phyloP scores from a whole-genome alignment of 768 basidiomycete species.

The Phlegmacium glaucopus region DNA sequence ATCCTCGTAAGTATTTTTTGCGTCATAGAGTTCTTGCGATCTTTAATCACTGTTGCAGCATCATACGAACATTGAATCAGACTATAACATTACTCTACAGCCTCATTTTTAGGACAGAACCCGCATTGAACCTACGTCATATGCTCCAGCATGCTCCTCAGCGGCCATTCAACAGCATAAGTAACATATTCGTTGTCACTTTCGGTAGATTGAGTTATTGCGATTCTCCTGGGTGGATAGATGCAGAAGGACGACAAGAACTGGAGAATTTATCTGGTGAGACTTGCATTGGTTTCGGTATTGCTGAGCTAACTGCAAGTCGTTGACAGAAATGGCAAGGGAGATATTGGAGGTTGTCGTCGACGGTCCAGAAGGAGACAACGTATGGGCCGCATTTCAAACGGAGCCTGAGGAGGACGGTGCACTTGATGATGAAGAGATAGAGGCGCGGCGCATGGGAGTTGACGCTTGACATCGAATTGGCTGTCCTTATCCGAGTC shows the following conservation, averaged over 20 bases:
- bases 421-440: constrained; percentile 54
- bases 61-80: constrained; percentile 48
- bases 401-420: constrained; percentile 37
- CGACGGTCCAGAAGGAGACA: constrained; percentile 69
- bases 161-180: constrained; percentile 57
- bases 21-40: neutral
- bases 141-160: constrained; percentile 54
- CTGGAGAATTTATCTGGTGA: constrained; percentile 47
- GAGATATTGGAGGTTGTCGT: constrained; percentile 65
- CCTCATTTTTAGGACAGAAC: constrained; percentile 49
- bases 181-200: constrained; percentile 71
- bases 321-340: constrained; percentile 49
- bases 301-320: constrained; percentile 1
- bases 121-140: constrained; percentile 49
- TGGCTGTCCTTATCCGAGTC: too few relatives aligned
- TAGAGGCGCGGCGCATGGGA: constrained; percentile 48
- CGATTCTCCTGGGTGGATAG: constrained; percentile 60
- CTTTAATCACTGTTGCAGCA: constrained; percentile 31
- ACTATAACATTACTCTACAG: constrained; percentile 60
- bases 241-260: constrained; percentile 32
- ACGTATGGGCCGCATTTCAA: constrained; percentile 60
- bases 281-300: constrained; percentile 12
- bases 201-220: constrained; percentile 75
- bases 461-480: constrained; percentile 7
- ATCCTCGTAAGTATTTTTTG: constrained; percentile 30